Base-by-base conservation (phyloP, 495 filamentous ascomycete genomes). In the Aspergillus sclerotioniger region DNA sequence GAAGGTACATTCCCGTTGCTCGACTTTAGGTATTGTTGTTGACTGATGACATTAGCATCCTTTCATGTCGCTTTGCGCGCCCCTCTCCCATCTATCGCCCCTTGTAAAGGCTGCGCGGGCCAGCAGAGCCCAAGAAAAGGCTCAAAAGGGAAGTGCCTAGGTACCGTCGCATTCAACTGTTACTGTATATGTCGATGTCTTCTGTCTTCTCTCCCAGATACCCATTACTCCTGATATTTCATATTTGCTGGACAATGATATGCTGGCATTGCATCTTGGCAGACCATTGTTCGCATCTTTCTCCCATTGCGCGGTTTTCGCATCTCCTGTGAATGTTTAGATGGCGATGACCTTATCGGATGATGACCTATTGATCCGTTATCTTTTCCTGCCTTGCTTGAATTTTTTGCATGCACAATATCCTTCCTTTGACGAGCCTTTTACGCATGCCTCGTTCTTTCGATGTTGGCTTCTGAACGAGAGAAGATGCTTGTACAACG, bases 31-130 rank as follows among this genome's bases (percentile, higher is more conserved):
- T 46, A 16, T 31, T 39, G 41, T 17, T 16, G 48, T 75, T 77
- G 60, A 80, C 64, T 35, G 25, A 25, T 29, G 61, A 59, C 54
- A 54, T 16, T 62, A 98, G 95, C 94, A 98, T 71, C 86, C 87
- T 3, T 98, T 98, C 73, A 94, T 98, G 71, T 75, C 81, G 60
- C 72, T 76, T 25, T 87, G 87, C 28, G 91, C 93, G 74, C 84
- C 83, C 62, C 71, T 98, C 64, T 76, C 80, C 71, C 84, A 90
- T 76, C 73, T 88, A 73, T 73, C 95, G 13, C 94, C 94, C 32
- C 81, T 98, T 50, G 94, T 98, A 44, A 83, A 85, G 62, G 87
- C 92, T 48, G 94, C 94, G 44, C 84, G 94, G 46, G 80, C 85
- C 62, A 91, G 90, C 49, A 82, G 92, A 59, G 87, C 86, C 13